Evolutionary conservation across 2,329 filamentous ascomycete species (phyloP).

Genomic region (Biscogniauxia mediterranea): DNA sequence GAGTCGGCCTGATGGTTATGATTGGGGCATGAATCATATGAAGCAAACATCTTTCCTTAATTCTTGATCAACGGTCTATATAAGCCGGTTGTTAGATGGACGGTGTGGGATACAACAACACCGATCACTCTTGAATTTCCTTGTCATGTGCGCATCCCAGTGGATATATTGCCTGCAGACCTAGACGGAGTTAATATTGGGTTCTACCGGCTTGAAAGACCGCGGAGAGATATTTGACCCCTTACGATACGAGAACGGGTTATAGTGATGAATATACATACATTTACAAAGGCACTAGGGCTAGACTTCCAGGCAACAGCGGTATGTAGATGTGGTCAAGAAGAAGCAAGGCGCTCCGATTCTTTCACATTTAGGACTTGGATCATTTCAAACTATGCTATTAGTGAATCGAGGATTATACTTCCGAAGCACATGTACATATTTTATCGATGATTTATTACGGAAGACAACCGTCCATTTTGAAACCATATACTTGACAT

Average conservation of each 20-base stretch:
- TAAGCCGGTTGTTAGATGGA: constrained; percentile 2
- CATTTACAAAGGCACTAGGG: neutral
- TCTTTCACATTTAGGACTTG: neutral
- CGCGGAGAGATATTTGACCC: constrained; percentile 12
- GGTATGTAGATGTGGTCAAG: too few relatives aligned
- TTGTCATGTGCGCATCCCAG: constrained; percentile 18
- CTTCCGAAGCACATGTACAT: too few relatives aligned
- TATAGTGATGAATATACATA: neutral
- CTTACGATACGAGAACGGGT: neutral
- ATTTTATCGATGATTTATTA: too few relatives aligned
- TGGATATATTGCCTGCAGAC: constrained; percentile 15
- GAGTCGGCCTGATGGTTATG: constrained; percentile 38
- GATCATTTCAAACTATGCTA: neutral
- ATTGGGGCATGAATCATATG: constrained; percentile 1
- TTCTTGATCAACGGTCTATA: neutral
- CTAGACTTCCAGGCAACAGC: neutral
- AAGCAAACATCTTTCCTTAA: constrained; percentile 1
- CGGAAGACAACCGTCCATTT: too few relatives aligned
- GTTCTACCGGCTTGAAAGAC: constrained; percentile 9
- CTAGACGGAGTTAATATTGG: constrained; percentile 15
- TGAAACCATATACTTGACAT: too few relatives aligned
- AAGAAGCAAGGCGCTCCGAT: neutral
- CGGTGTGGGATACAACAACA: neutral
- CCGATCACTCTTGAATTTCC: constrained; percentile 8
- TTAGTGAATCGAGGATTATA: neutral